Base-by-base conservation (phyloP, 202 grass and related monocot species). In the Hordeum pubiflorum region DNA sequence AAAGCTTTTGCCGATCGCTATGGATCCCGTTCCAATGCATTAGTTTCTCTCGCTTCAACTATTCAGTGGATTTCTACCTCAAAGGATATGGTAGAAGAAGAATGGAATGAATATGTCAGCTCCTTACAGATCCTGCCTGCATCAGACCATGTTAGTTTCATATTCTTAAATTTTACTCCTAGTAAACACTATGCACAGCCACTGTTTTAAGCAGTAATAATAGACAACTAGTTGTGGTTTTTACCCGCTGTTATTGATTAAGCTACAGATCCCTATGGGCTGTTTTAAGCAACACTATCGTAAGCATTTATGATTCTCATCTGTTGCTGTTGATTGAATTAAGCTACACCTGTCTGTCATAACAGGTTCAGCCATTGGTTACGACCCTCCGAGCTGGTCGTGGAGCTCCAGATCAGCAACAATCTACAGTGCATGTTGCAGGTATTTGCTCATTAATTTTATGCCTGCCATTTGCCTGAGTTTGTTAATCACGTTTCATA, bases 1-100 rank as follows among this genome's bases (percentile, higher is more conserved):
- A 94, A 91, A 61, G 83, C 92, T 79, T 98, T 98, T 84, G 38
- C 82, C 63, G 90, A 93, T 77, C 90, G 62, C n/a, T 98, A 88
- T 88, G 92, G 90, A 61, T 56, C 80, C 72, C 90, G 88, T 50
- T 82, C 74, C 59, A 81, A 41, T 54, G 86, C 84, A 48, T 73
- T 76, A 63, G 70, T 73, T 34, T 68, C 79, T 74, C 88, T 95
- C 29, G 90, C 88, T 75, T 88, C 67, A 58, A 95, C 96, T 76
- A 27, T 60, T 27, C 77, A 23, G 34, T 98, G 96, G 96, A 83
- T 95, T 85, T 88, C 84, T 38, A 67, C 82, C 7, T 44, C 89
- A 26, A 80, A 78, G 74, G 76, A 75, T 78, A 74, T 62, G 21
- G 82, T 74, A 72, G 90, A 91, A 81, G 92, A 91, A 90, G 90